Evolutionary conservation across 2,329 filamentous ascomycete genomes (phyloP), one percentile per base, ranked within the genome.

Genomic region (Fusarium nelsonii): DNA sequence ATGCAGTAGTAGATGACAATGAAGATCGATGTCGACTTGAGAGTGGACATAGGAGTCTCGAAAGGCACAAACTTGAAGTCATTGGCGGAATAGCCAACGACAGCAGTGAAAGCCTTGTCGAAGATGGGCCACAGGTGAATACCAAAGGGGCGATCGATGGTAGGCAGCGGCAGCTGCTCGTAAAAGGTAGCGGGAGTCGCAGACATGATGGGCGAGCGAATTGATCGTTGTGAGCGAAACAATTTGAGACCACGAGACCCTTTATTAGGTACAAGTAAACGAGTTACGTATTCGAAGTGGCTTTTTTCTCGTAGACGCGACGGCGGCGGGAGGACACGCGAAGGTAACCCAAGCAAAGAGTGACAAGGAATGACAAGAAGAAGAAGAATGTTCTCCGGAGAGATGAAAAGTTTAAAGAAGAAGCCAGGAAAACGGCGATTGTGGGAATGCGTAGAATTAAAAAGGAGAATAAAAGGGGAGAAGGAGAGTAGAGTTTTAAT

Each of bases 111-210:
- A 74, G 86, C 90, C 84, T 94, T 93, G 83, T 91, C 92, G 87
- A 98, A 98, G 82, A 97, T 89, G 74, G 95, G 93, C 96, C 96
- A 98, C 81, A 97, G 83, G 69, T 92, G 86, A 73, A 98, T 84
- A 80, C 95, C 96, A 77, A 98, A 98, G 34, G 95, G 95, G 70
- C 92, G 90, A 79, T 97, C 94, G 81, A 98, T 86, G 67, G 93
- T 93, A 58, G 95, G 95, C 72, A 89, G 79, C 78, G 92, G 86
- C 66, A 90, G 75, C 74, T 86, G 81, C 77, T 87, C 84, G 81
- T 81, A 84, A 70, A 87, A 82, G 68, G 82, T 80, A 63, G 82
- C 77, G 58, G 83, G 78, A 52, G 76, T 70, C 52, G 75, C 68
- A 58, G 78, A 78, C 78, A 81, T 81, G 77, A 65, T 73, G 74